Base-by-base conservation (phyloP, 371 early-diverging fungal genomes). In the Mucor saturninus region DNA sequence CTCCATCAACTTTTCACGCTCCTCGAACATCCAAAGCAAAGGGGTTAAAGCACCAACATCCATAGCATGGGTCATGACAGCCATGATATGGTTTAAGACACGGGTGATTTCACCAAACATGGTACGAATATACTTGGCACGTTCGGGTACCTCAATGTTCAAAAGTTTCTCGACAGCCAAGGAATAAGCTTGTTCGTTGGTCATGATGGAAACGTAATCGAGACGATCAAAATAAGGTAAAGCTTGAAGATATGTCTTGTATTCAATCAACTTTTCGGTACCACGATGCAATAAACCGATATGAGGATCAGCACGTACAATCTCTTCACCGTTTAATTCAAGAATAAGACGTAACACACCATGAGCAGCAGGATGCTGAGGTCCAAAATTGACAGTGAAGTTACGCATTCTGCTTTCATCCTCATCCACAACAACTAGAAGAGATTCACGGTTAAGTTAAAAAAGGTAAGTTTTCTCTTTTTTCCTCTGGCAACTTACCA, bases 301-400 rank as follows among this genome's bases (percentile, higher is more conserved):
- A 75, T 98, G 98, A 43, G 98, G 97, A 83, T 98, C 98, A 26
- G 96, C 94, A 56, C 96, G 89, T 29, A 91, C 76, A 59, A 98
- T 91, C 67, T 90, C 89, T 79, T 97, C 98, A 62, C 98, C 98
- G 61, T 89, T 86, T 59, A 98, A 79, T 76, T 97, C 98, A 72
- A 97, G 76, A 77, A 98, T 95, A 73, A 98, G 76, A 70, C 98
- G 95, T 76, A 98, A 85, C 75, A 98, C 98, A 72, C 98, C 98
- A 93, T 98, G 98, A 59, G 98, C 98, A 43, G 98, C 98, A 31
- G 98, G 98, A 86, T 98, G 98, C 84, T 98, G 98, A 48, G 98
- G 98, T 56, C 98, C 98, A 80, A 98, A 97, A 86, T 98, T 98
- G 84, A 98, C 87, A 40, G 97, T 93, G 76, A 89, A 94, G 70